Evolutionary conservation across 2,329 filamentous ascomycete genomes (phyloP).

Genomic region (Nannizziopsis arthrosporioides): DNA sequence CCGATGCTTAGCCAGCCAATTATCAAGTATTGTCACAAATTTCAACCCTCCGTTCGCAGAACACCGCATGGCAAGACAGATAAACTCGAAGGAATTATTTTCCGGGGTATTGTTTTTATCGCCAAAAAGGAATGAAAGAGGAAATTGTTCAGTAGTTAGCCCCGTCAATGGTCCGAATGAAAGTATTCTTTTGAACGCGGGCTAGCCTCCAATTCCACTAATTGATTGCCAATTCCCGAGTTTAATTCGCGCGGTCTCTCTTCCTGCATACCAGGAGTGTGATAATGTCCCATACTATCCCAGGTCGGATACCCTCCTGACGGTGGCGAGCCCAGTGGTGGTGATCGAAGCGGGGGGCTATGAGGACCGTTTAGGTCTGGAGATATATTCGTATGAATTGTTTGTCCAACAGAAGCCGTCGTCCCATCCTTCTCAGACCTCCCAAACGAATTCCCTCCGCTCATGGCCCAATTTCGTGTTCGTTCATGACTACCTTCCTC

Average conservation of each 20-base stretch:
- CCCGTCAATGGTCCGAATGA: too few relatives aligned
- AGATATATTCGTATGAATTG: slow-evolving; percentile 14
- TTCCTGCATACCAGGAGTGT: not conserved
- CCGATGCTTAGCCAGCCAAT: too few relatives aligned
- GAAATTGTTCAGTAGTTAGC: too few relatives aligned
- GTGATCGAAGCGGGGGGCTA: not conserved
- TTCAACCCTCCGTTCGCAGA: too few relatives aligned
- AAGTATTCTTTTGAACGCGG: not conserved
- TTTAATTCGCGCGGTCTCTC: slow-evolving; percentile 6
- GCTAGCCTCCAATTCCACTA: slow-evolving; percentile 8
- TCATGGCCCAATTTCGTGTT: slow-evolving; percentile 26
- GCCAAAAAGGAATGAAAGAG: too few relatives aligned
- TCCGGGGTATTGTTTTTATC: too few relatives aligned
- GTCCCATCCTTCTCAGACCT: slow-evolving; percentile 5
- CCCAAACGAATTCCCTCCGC: slow-evolving; percentile 17
- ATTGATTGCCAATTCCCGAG: not conserved
- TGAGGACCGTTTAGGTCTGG: slow-evolving; percentile 2
- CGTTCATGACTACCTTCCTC: slow-evolving; percentile 24
- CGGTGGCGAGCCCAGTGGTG: not conserved
- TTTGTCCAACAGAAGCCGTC: slow-evolving; percentile 7
- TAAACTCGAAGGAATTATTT: too few relatives aligned
- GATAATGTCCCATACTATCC: slow-evolving; percentile 3
- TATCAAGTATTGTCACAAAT: too few relatives aligned
- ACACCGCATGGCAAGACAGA: too few relatives aligned
- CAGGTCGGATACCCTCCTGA: slow-evolving; percentile 1